Conservation (phyloP, 208 protist genomes). For the Phytomonas sp. region DNA sequence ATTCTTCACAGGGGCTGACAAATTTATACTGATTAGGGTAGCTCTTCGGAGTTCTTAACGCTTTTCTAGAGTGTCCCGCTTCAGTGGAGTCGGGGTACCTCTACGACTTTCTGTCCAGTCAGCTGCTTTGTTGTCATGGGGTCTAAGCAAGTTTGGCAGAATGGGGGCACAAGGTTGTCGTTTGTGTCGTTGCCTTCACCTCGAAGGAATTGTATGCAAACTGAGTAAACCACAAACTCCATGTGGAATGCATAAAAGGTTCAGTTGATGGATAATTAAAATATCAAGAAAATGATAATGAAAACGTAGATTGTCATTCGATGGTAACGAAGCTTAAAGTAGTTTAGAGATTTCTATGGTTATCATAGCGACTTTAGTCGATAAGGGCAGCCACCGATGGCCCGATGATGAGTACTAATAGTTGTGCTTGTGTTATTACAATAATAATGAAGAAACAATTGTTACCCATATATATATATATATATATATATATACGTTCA, state of each 20-base stretch:
- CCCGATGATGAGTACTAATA: neutral
- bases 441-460: neutral
- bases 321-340: neutral
- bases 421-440: neutral
- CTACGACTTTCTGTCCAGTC: neutral
- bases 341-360: neutral
- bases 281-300: neutral
- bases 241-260: neutral
- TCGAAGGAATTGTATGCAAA: neutral
- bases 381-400: neutral
- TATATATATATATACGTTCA: conserved; percentile 17
- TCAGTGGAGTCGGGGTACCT: neutral
- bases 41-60: neutral
- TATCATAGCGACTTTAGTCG: neutral
- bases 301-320: neutral
- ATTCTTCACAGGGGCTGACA: neutral
- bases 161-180: neutral
- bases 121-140: neutral
- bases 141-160: neutral
- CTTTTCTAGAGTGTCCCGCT: neutral
- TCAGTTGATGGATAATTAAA: neutral
- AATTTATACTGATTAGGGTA: neutral
- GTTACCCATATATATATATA: conserved; percentile 1
- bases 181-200: neutral
- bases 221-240: neutral